phyloP scores from a whole-genome alignment of 2,329 filamentous ascomycete genomes.

The Ilyonectria mors-panacis region DNA sequence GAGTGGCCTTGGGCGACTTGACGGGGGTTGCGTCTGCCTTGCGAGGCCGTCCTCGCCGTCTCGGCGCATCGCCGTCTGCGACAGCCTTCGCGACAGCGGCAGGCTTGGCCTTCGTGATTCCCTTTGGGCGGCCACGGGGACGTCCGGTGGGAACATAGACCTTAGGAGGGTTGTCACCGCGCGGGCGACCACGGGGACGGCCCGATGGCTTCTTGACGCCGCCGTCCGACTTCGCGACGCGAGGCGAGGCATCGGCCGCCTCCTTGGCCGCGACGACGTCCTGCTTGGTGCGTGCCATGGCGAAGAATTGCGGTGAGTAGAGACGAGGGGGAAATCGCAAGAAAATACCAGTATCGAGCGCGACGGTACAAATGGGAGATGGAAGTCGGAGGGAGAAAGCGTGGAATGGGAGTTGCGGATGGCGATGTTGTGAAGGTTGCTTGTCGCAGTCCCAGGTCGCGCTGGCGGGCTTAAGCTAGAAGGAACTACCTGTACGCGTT shows the following conservation, averaged over 20 bases:
- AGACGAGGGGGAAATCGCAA: conserved; percentile 28
- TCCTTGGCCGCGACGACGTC: conserved; percentile 42
- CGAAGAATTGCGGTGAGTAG: conserved; percentile 20
- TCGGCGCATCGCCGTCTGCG: conserved; percentile 31
- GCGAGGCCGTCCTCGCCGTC: conserved; percentile 51
- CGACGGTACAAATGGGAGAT: conserved; percentile 1
- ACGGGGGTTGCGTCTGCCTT: conserved; percentile 43
- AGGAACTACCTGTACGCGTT: conserved; percentile 12
- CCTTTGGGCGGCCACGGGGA: conserved; percentile 65
- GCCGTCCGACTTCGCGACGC: conserved; percentile 50
- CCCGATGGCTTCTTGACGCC: conserved; percentile 59
- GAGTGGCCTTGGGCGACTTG: conserved; percentile 23
- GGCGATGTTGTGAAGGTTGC: conserved; percentile 16
- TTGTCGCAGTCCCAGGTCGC: not conserved
- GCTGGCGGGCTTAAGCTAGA: not conserved
- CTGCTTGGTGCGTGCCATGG: conserved; percentile 54
- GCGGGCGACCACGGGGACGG: conserved; percentile 61
- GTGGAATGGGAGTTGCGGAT: conserved; percentile 20
- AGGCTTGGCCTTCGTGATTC: conserved; percentile 52
- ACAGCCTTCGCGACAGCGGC: conserved; percentile 30
- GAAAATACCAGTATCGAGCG: conserved; percentile 30
- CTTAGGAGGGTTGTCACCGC: conserved; percentile 51
- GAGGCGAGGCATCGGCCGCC: conserved; percentile 35
- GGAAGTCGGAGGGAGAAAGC: conserved; percentile 12
- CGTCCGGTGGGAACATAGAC: conserved; percentile 58